Conservation (phyloP, 1,139 yeast species). For the Yamadazyma oceani region DNA sequence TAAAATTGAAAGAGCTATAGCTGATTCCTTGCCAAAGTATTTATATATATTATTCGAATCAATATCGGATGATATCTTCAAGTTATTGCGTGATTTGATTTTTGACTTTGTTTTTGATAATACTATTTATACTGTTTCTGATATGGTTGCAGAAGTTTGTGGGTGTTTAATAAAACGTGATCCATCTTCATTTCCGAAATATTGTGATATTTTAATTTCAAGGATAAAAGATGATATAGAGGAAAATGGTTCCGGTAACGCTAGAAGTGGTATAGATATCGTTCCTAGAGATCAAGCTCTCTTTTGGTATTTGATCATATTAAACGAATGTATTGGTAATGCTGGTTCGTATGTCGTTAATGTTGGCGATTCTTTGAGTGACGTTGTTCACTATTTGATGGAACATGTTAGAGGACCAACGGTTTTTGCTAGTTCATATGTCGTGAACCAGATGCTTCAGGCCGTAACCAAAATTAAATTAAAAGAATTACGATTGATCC, state of each 20-base stretch:
- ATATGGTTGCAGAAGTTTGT: conserved; percentile 67
- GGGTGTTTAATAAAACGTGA: conserved; percentile 68
- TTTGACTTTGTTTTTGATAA: conserved; percentile 58
- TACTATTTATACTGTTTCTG: conserved; percentile 65
- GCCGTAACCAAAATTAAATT: conserved; percentile 63
- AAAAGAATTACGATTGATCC: conserved; percentile 53
- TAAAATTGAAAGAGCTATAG: conserved; percentile 52
- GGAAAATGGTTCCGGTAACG: conserved; percentile 84
- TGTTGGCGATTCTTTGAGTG: conserved; percentile 46
- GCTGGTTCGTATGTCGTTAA: conserved; percentile 54
- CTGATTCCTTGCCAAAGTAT: conserved; percentile 62
- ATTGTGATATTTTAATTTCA: conserved; percentile 47
- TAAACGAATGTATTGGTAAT: conserved; percentile 72
- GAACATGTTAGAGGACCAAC: conserved; percentile 68
- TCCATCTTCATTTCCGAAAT: conserved; percentile 46
- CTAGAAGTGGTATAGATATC: conserved; percentile 67
- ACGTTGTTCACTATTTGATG: conserved; percentile 53
- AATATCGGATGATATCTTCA: conserved; percentile 63
- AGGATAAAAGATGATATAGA: conserved; percentile 66
- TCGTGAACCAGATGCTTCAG: conserved; percentile 67
- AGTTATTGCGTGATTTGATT: conserved; percentile 50
- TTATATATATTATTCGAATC: conserved; percentile 70
- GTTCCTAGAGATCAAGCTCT: conserved; percentile 77
- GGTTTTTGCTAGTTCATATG: conserved; percentile 44
- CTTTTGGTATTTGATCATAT: conserved; percentile 68